A percentile compares a stretch with the other conserved stretches of the same genome.
Conservation (phyloP, 129 eudicot species). For the Pseudognaphalium luteoalbum region DNA sequence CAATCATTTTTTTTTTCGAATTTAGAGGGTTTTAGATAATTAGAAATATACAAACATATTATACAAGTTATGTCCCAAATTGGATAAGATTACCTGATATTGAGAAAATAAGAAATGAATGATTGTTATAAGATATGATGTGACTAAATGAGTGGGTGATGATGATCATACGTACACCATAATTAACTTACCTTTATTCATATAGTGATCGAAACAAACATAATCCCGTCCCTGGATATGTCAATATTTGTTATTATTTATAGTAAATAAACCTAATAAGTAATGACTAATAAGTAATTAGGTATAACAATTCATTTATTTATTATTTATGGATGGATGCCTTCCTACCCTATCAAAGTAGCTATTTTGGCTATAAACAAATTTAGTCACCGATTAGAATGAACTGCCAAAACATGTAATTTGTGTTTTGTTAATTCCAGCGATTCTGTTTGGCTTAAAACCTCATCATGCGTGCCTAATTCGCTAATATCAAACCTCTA, state of each 20-base stretch:
- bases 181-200: not conserved
- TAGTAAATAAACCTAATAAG: not conserved
- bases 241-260: not conserved
- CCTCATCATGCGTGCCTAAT: not conserved
- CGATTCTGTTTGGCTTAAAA: not conserved
- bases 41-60: too few species aligned
- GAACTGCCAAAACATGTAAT: constrained; percentile 10
- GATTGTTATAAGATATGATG: too few species aligned
- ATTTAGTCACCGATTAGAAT: constrained; percentile 12
- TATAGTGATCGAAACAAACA: not conserved
- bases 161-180: not conserved
- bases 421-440: constrained; percentile 1
- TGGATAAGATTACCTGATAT: not conserved
- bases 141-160: too few species aligned
- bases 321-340: not conserved
- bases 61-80: too few species aligned
- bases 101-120: too few species aligned
- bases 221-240: not conserved
- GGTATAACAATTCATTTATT: not conserved
- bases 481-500: not conserved
- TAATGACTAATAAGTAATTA: not conserved
- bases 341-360: not conserved
- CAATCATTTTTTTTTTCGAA: not conserved
- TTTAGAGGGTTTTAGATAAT: too few species aligned
- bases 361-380: constrained; percentile 15